These are phyloP conservation scores for Eucalyptus cloeziana DNA, from an alignment of 345 rosid species.

Conservation along the genomic window DNA sequence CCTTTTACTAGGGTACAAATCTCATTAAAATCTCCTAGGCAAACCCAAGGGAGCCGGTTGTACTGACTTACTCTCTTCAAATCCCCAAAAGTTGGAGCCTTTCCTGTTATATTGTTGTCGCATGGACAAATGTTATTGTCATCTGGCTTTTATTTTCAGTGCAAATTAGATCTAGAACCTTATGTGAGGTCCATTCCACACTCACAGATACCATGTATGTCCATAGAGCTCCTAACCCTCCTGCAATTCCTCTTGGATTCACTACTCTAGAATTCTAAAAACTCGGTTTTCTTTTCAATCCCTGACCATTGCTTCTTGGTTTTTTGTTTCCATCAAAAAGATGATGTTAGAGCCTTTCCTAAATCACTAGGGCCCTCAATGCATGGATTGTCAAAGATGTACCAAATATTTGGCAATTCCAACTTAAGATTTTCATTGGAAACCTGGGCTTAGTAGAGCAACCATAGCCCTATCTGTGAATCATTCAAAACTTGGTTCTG, in stretches of 20 bases:
- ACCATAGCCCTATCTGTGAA: not conserved
- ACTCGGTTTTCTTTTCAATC: not conserved
- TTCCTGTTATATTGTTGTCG: not conserved
- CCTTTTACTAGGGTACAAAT: not conserved
- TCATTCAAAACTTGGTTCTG: not conserved
- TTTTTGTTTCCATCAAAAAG: not conserved
- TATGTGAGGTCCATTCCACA: not conserved
- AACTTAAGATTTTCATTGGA: not conserved
- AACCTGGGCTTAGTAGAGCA: not conserved
- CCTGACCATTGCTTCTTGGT: not conserved
- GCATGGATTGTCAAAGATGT: not conserved
- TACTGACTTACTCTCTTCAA: not conserved
- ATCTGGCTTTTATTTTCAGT: not conserved
- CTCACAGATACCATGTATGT: not conserved
- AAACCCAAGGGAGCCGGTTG: not conserved
- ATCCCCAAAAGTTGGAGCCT: not conserved
- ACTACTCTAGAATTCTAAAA: not conserved
- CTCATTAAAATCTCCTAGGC: not conserved
- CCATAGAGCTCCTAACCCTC: not conserved
- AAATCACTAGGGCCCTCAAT: not conserved
- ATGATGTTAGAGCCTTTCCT: not conserved
- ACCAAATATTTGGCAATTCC: not conserved
- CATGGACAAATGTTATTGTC: not conserved
- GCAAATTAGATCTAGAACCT: not conserved
- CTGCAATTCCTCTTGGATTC: not conserved